phyloP scores from a whole-genome alignment of 1,284 basidiomycete species.

The Polyporus tsugae region DNA sequence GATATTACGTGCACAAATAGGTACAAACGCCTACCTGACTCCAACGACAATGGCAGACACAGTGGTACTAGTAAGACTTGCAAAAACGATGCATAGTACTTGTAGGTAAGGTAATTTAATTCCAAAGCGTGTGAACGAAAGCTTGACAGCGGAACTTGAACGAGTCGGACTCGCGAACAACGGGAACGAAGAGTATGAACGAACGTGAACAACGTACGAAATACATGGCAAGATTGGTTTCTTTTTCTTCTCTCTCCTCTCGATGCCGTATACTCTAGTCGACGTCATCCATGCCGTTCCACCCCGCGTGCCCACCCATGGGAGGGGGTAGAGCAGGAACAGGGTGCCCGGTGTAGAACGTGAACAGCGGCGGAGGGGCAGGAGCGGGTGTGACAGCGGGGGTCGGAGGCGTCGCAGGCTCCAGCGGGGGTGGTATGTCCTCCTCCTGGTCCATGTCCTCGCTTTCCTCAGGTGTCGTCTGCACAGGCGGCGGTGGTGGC shows the following conservation, averaged over 20 bases:
- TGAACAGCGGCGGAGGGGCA: slow-evolving; percentile 22
- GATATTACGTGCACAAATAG: too few species aligned
- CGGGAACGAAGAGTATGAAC: background rate
- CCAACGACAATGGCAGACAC: too few species aligned
- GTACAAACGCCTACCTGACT: too few species aligned
- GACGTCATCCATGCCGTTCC: slow-evolving; percentile 36
- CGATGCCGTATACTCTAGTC: slow-evolving; percentile 19
- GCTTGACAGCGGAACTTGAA: too few species aligned
- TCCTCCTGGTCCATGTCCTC: slow-evolving; percentile 14
- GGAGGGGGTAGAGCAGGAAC: background rate
- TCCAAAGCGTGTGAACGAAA: background rate
- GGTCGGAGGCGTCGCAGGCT: slow-evolving; percentile 15
- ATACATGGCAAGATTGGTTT: background rate
- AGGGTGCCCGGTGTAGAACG: slow-evolving; percentile 24
- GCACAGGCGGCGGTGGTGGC: slow-evolving; percentile 3
- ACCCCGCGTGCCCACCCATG: slow-evolving; percentile 1
- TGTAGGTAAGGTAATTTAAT: background rate
- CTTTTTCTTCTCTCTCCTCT: background rate
- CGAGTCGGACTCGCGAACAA: background rate
- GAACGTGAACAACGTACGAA: background rate
- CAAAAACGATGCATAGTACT: too few species aligned
- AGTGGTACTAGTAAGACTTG: too few species aligned
- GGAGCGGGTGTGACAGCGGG: background rate
- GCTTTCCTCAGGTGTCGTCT: slow-evolving; percentile 7
- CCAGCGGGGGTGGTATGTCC: slow-evolving; percentile 27